phyloP scores from a whole-genome alignment of 441 rosid genomes.

The Theobroma grandiflorum region DNA sequence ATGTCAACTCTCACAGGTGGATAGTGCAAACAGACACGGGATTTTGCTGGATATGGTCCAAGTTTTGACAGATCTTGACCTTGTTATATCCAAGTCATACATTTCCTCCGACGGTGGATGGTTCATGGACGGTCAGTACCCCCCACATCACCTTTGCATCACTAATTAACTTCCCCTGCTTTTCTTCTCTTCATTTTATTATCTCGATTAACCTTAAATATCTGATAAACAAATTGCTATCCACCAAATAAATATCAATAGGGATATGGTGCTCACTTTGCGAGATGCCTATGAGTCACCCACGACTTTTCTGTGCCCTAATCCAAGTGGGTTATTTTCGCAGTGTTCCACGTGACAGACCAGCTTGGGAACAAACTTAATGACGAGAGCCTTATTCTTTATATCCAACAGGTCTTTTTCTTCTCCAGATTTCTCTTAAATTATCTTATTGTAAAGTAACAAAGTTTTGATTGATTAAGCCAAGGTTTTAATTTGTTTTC shows the following conservation, averaged over 20 bases:
- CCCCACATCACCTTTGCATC: neutral
- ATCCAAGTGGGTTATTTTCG: constrained; percentile 30
- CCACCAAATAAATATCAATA: neutral
- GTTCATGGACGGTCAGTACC: constrained; percentile 91
- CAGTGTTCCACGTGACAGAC: constrained; percentile 98
- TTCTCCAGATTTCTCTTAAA: neutral
- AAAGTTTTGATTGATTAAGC: neutral
- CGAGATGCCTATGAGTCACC: too few species aligned
- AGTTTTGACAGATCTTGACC: constrained; percentile 93
- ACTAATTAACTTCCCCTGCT: neutral
- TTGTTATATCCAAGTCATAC: constrained; percentile 90
- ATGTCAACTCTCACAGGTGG: constrained; percentile 58
- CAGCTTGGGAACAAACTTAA: constrained; percentile 83
- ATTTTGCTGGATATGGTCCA: constrained; percentile 94
- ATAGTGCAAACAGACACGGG: constrained; percentile 90
- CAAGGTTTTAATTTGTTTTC: constrained; percentile 46
- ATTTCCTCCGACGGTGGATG: constrained; percentile 95
- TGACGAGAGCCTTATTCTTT: constrained; percentile 75
- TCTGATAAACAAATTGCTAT: neutral
- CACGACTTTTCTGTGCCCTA: neutral
- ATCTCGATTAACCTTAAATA: neutral
- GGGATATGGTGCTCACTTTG: neutral
- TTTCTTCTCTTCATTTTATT: neutral
- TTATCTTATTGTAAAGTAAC: neutral
- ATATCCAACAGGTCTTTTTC: constrained; percentile 74